These are phyloP conservation scores for Candida chauliodis DNA, from an alignment of 805 yeast genomes.

Conservation along the genomic window DNA sequence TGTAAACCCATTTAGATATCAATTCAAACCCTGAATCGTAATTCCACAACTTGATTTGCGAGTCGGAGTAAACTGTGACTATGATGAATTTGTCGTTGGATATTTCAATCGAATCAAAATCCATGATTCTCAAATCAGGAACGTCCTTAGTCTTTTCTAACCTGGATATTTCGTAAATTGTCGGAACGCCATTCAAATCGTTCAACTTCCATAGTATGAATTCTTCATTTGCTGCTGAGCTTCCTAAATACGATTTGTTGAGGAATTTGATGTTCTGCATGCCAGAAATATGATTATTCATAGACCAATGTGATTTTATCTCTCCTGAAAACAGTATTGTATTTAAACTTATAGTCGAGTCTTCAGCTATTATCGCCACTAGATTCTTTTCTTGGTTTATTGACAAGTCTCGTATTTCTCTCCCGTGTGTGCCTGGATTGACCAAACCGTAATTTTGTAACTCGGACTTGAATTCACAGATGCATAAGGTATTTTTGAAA, in stretches of 20 bases:
- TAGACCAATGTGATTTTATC: slow-evolving; percentile 51
- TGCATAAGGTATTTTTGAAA: slow-evolving; percentile 42
- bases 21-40: slow-evolving; percentile 45
- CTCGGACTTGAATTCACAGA: slow-evolving; percentile 7
- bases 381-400: slow-evolving; percentile 28
- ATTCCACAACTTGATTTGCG: slow-evolving; percentile 65
- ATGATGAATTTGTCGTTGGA: slow-evolving; percentile 45
- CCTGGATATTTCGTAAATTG: slow-evolving; percentile 46
- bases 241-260: slow-evolving; percentile 40
- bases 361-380: slow-evolving; percentile 83
- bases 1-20: slow-evolving; percentile 50
- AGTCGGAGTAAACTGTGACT: slow-evolving; percentile 81
- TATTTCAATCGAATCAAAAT: slow-evolving; percentile 53
- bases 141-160: slow-evolving; percentile 50
- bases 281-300: slow-evolving; percentile 85
- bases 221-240: slow-evolving; percentile 85
- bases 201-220: slow-evolving; percentile 72
- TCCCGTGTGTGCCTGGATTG: slow-evolving; percentile 77
- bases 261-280: slow-evolving; percentile 70
- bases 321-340: slow-evolving; percentile 36
- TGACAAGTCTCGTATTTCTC: slow-evolving; percentile 79
- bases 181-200: slow-evolving; percentile 33
- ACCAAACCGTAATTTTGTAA: slow-evolving; percentile 26
- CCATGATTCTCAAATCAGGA: slow-evolving; percentile 91
- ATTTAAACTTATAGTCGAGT: slow-evolving; percentile 70